Evolutionary conservation across 2,329 filamentous ascomycete species (phyloP).

Genomic region (Diaporthe citriasiana): DNA sequence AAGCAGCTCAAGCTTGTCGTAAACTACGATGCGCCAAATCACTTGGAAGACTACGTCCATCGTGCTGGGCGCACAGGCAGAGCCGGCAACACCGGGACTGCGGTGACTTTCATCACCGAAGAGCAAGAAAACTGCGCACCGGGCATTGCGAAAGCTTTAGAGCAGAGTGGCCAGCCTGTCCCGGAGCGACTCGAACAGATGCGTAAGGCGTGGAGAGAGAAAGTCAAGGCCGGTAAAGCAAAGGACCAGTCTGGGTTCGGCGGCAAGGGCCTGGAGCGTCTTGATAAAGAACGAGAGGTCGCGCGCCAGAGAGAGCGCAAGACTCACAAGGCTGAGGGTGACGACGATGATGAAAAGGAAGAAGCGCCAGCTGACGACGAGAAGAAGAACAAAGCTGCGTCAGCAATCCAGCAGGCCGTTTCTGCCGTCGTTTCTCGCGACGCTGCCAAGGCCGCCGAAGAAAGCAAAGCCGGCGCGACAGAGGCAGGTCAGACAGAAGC

Average conservation of each 20-base stretch:
- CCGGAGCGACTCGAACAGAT: conserved; percentile 78
- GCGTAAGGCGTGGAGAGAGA: conserved; percentile 83
- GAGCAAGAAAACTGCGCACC: conserved; percentile 92
- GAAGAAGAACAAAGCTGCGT: conserved; percentile 77
- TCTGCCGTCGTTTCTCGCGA: conserved; percentile 70
- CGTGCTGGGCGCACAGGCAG: conserved; percentile 93
- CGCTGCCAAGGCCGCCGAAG: conserved; percentile 59
- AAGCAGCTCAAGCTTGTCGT: conserved; percentile 96
- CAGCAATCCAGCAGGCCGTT: conserved; percentile 73
- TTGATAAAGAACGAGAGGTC: conserved; percentile 92
- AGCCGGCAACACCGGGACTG: conserved; percentile 93
- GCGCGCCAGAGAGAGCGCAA: conserved; percentile 89
- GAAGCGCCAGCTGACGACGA: conserved; percentile 75
- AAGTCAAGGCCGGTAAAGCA: conserved; percentile 92
- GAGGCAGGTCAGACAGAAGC: conserved; percentile 50
- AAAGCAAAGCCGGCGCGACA: conserved; percentile 49
- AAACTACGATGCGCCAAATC: conserved; percentile 95
- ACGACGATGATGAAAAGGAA: conserved; percentile 80
- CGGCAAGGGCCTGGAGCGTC: conserved; percentile 91
- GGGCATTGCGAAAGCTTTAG: conserved; percentile 91
- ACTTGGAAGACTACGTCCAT: conserved; percentile 97
- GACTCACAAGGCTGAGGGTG: conserved; percentile 88
- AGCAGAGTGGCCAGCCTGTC: conserved; percentile 88
- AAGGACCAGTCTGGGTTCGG: conserved; percentile 93
- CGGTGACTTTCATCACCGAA: conserved; percentile 92